Evolutionary conservation across 441 rosid genomes (phyloP), one percentile per base, ranked within the genome.

Genomic region (Populus tomentosa): DNA sequence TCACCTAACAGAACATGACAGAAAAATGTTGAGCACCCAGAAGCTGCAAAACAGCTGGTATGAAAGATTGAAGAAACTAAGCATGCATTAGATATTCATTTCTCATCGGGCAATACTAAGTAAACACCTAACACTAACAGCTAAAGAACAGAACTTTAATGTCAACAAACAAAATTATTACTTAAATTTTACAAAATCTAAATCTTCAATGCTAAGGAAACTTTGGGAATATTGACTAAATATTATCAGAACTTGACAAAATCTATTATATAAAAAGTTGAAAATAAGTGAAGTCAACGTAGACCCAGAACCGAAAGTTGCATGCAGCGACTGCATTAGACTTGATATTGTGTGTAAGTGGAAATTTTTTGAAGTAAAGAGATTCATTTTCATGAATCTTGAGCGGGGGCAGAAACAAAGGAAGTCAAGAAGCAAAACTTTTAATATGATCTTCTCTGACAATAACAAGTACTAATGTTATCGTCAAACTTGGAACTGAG

Each of bases 241-340:
- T 33, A 67, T 72, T 30, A 38, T 42, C 3, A 42, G 1, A 42
- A 42, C 50, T 30, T 72, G 32, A 10, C 53, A 72, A 72, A 20
- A 7, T 10, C 66, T 62, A 71, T 38, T 40, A 20, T 20, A 35
- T 72, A 14, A 30, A 5, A 72, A 2, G 1, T n/a, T 20, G 13
- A 3, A 10, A 72, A 72, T 35, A 21, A 63, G n/a, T n/a, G 40
- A 73, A 63, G 76, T 73, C 76, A 73, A 63, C 38, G 76, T 3
- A 38, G 61, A 73, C 76, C 69, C 69, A 63, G 33, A 36, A 61
- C 10, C 67, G 38, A 50, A 33, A 36, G 16, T 36, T 7, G 23
- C 69, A 73, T 23, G 9, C 7, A 16, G 64, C 16, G 56, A 16
- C 23, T n/a, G 36, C 8, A 6, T 38, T 11, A 23, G 56, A 35